phyloP scores from a whole-genome alignment of 2,329 filamentous ascomycete genomes.

The Colletotrichum neosansevieriae region DNA sequence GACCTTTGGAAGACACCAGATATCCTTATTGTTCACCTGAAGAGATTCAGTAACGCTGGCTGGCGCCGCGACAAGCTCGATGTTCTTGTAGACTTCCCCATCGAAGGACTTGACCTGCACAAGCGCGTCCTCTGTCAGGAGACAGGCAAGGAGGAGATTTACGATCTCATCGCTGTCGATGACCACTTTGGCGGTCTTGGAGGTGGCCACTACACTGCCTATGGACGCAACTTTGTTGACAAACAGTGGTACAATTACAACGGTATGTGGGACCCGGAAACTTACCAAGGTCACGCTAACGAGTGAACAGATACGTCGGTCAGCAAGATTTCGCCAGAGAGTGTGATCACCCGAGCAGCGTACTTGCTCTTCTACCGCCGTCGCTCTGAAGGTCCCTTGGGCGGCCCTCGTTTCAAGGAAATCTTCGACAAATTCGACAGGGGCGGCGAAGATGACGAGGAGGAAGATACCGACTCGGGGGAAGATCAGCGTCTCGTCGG shows the following conservation, averaged over 20 bases:
- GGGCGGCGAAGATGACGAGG: constrained; percentile 57
- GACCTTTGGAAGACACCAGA: constrained; percentile 98
- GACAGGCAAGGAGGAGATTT: constrained; percentile 84
- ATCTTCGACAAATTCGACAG: constrained; percentile 75
- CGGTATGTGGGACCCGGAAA: constrained; percentile 68
- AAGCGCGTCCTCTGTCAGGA: constrained; percentile 83
- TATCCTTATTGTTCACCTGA: constrained; percentile 93
- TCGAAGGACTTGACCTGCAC: constrained; percentile 86
- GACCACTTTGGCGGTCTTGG: constrained; percentile 95
- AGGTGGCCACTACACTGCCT: constrained; percentile 96
- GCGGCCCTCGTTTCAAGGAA: constrained; percentile 79
- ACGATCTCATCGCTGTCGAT: constrained; percentile 95
- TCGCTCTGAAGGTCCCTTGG: constrained; percentile 80
- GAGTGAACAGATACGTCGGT: constrained; percentile 77
- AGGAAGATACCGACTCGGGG: constrained; percentile 70
- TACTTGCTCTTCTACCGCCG: constrained; percentile 98
- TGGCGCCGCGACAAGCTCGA: constrained; percentile 92
- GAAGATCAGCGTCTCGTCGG: constrained; percentile 88
- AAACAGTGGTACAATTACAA: constrained; percentile 97
- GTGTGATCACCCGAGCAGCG: constrained; percentile 79
- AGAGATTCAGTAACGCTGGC: constrained; percentile 90
- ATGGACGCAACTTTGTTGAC: constrained; percentile 91
- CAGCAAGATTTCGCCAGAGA: constrained; percentile 68
- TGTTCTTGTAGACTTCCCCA: constrained; percentile 89
- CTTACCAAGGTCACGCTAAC: constrained; percentile 54